Evolutionary conservation across 169 alveolate species (phyloP), one percentile per base, ranked within the genome.

Genomic region (Perkinsus marinus): DNA sequence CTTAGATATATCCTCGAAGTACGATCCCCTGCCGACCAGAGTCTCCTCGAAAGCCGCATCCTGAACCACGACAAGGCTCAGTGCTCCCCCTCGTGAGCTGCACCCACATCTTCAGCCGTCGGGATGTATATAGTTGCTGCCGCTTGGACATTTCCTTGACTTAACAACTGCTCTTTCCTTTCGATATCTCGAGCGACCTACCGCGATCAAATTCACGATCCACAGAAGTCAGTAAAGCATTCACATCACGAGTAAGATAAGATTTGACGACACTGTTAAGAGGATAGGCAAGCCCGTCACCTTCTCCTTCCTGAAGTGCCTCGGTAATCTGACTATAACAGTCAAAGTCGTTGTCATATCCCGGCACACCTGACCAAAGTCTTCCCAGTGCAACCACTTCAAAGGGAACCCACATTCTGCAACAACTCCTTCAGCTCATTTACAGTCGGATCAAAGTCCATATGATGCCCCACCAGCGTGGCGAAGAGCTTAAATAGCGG

Each of bases 401-500:
- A 39, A 10, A 41, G 46, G 10, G 19, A 7, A 0, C 41, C 26
- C 46, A 26, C 68, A 89, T 39, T n/a, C 37, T 89, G 57, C 10
- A 89, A 37, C 26, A 91, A 41, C n/a, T 47, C 92, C 91, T 93
- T 94, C 90, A 94, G 93, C 90, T 94, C 93, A 26, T 92, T 90
- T 95, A 93, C 92, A 34, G 95, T 90, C 38, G 96, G 96, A 38
- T 79, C 89, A 90, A 94, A 94, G 68, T 92, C 94, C 96, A 94
- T 94, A 79, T 89, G 91, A 39, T 43, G 89, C 41, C 93, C 90
- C 92, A 93, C 93, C 41, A 93, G 90, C 39, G 89, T 92, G 26
- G 95, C 95, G 47, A 89, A 89, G 26, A 94, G 93, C 79, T 92
- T 43, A 92, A 94, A 93, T 90, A 94, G 92, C 37, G 97, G 96